Evolutionary conservation across 805 yeast species (phyloP).

Genomic region (Suhomyces emberorum): DNA sequence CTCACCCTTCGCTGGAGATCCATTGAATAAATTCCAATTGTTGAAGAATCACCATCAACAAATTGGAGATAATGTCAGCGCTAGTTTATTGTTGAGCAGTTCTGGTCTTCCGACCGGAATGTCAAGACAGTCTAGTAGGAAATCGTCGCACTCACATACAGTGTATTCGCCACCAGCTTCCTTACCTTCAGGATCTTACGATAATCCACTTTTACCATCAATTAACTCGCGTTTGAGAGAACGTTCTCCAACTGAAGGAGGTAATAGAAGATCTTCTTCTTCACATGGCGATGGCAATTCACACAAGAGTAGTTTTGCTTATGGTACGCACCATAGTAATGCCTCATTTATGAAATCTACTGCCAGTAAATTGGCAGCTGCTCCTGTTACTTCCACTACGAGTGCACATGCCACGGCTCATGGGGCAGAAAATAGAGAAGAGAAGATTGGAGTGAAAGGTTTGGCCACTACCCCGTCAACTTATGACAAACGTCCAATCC

Average conservation of each 20-base stretch:
- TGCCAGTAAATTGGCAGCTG: constrained; percentile 13
- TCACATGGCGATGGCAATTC: constrained; percentile 2
- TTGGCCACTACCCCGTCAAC: constrained; percentile 37
- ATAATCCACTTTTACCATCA: constrained; percentile 28
- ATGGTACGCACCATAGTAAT: constrained; percentile 8
- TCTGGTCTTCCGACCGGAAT: constrained; percentile 5
- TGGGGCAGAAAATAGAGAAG: constrained; percentile 1
- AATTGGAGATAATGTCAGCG: constrained; percentile 52
- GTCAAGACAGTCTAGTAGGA: constrained; percentile 6
- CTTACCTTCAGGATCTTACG: constrained; percentile 23
- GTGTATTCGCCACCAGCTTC: constrained; percentile 25
- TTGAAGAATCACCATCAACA: constrained; percentile 53
- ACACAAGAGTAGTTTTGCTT: constrained; percentile 6
- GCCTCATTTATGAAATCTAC: constrained; percentile 15
- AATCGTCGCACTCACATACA: constrained; percentile 28
- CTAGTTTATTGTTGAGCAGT: constrained; percentile 41
- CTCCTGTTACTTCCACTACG: constrained; percentile 24
- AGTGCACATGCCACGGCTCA: constrained; percentile 21
- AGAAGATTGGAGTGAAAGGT: constrained; percentile 21
- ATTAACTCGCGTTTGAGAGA: constrained; percentile 32
- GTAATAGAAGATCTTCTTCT: constrained; percentile 2
- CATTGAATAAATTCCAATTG: constrained; percentile 49
- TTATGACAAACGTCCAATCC: constrained; percentile 19
- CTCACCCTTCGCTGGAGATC: constrained; percentile 30
- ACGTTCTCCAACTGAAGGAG: constrained; percentile 3